These are phyloP conservation scores for Lactifluus pinguis DNA, from an alignment of 768 basidiomycete species.

Conservation along the genomic window DNA sequence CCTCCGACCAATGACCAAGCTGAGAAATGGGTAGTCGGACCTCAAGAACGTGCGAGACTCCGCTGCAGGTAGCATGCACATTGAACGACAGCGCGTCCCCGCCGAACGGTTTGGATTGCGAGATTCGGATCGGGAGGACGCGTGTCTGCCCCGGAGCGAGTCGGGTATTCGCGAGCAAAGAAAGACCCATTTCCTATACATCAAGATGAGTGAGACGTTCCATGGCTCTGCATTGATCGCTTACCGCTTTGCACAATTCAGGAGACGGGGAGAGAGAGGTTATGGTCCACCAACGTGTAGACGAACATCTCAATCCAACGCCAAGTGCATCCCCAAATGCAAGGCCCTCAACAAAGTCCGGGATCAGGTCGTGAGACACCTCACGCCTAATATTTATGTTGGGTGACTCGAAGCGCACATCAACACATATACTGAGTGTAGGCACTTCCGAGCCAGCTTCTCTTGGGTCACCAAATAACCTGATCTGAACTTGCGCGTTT, in stretches of 20 bases:
- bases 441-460: slow-evolving; percentile 33
- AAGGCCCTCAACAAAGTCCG: slow-evolving; percentile 67
- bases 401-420: slow-evolving; percentile 33
- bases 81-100: slow-evolving; percentile 33
- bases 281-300: slow-evolving; percentile 46
- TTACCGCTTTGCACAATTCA: background rate
- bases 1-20: slow-evolving; percentile 32
- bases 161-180: background rate
- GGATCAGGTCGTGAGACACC: slow-evolving; percentile 44
- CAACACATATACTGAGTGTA: slow-evolving; percentile 42
- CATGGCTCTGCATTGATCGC: slow-evolving; percentile 10
- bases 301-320: slow-evolving; percentile 45
- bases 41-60: slow-evolving; percentile 23
- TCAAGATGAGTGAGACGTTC: background rate
- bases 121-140: slow-evolving; percentile 43
- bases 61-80: slow-evolving; percentile 25
- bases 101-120: slow-evolving; percentile 33
- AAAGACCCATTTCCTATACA: slow-evolving; percentile 3
- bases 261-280: slow-evolving; percentile 21
- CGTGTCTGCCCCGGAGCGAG: slow-evolving; percentile 26
- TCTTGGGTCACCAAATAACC: slow-evolving; percentile 73
- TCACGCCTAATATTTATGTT: slow-evolving; percentile 31
- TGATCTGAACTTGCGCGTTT: slow-evolving; percentile 40
- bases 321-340: slow-evolving; percentile 68
- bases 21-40: slow-evolving; percentile 40